Percentiles rank a stretch among this genome's conserved stretches.
phyloP scores from a whole-genome alignment of 106 monocot genomes.

The Chionographis japonica region DNA sequence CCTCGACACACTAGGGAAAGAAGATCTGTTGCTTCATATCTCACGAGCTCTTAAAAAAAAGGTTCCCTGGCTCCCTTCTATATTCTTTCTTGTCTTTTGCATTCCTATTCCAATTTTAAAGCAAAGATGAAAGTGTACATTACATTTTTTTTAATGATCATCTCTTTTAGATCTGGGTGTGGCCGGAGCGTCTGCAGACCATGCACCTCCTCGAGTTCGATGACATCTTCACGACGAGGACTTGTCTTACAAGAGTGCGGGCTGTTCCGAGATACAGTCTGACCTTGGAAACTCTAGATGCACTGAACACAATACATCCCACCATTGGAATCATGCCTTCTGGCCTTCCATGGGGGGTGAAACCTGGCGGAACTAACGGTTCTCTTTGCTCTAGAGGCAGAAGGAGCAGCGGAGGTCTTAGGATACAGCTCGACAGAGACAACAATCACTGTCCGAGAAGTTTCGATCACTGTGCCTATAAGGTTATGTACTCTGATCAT shows the following conservation, averaged over 20 bases:
- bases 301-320: conserved; percentile 57
- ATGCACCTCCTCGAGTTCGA: conserved; percentile 70
- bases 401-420: not conserved
- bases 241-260: conserved; percentile 46
- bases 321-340: conserved; percentile 82
- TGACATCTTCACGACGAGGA: conserved; percentile 60
- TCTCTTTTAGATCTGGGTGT: conserved; percentile 65
- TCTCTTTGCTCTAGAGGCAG: not conserved
- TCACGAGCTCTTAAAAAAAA: conserved; percentile 54
- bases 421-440: not conserved
- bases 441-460: not conserved
- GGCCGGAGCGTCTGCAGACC: conserved; percentile 73
- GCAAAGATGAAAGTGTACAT: not conserved
- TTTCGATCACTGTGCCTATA: conserved; percentile 30
- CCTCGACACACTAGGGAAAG: conserved; percentile 73
- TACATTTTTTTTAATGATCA: not conserved
- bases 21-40: conserved; percentile 68
- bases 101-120: not conserved
- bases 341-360: conserved; percentile 45
- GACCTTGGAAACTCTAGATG: conserved; percentile 46
- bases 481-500: conserved; percentile 64
- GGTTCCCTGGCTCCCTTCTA: conserved; percentile 18
- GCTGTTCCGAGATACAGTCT: conserved; percentile 79
- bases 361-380: not conserved
- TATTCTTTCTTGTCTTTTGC: not conserved